These are phyloP conservation scores for Aspergillus phoenicis DNA, from an alignment of 2,329 filamentous ascomycete species.

Conservation along the genomic window DNA sequence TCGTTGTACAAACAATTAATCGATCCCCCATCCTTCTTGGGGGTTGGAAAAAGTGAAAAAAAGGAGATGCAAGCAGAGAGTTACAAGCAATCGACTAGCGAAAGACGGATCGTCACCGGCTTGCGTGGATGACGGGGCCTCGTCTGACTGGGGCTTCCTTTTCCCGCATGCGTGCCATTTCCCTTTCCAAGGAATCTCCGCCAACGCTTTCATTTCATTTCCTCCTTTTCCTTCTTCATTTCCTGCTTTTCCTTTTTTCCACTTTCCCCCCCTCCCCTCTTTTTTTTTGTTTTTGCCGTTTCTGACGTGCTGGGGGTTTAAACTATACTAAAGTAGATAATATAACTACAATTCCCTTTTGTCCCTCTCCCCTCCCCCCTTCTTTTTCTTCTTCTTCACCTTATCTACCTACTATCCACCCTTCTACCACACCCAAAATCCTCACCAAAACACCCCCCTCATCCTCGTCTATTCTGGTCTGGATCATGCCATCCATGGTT, in stretches of 20 bases:
- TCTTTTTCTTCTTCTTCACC: background rate
- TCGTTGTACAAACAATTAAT: too few species aligned
- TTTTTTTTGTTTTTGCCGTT: background rate
- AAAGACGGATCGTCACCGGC: conserved; percentile 25
- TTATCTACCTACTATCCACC: background rate
- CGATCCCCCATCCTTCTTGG: background rate
- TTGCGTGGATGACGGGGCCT: conserved; percentile 30
- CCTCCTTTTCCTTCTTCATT: conserved; percentile 10
- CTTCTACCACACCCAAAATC: background rate
- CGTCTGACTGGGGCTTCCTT: conserved; percentile 17
- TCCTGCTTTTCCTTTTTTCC: conserved; percentile 9
- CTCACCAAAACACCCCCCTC: background rate
- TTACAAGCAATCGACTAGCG: background rate
- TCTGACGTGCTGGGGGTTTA: too few species aligned
- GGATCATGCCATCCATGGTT: conserved; percentile 29
- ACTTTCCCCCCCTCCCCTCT: background rate
- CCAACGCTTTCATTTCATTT: conserved; percentile 8
- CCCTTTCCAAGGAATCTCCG: background rate
- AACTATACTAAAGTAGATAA: background rate
- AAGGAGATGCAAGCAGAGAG: background rate
- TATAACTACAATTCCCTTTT: conserved; percentile 2
- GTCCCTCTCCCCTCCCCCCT: conserved; percentile 2
- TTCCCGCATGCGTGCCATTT: conserved; percentile 8
- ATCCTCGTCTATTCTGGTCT: conserved; percentile 11
- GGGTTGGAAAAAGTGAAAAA: background rate